Base-by-base conservation (phyloP, 192 early-diverging fungal genomes). In the Coemansia umbellata region DNA sequence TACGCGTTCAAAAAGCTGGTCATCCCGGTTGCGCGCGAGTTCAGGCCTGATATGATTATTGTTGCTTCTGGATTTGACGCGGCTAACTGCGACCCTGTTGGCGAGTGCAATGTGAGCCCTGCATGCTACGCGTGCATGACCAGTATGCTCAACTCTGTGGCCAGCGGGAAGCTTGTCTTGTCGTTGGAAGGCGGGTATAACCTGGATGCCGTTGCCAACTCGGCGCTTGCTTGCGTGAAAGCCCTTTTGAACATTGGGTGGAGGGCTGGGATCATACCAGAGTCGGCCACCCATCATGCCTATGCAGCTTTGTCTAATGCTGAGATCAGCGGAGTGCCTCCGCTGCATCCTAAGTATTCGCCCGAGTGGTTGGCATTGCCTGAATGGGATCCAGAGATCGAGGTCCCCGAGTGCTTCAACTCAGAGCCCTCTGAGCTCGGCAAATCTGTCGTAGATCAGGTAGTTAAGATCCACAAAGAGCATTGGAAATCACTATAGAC, bases 31-130 rank as follows among this genome's bases (percentile, higher is more conserved):
- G 87, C 89, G 4, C 54, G 65, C 6, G 91, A 94, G 67, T 95
- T 94, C 65, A 51, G 55, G 3, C 94, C 93, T 0, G 85, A 94
- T 44, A 62, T 97, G 30, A 82, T 95, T 31, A 81, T 77, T 76
- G 91, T 97, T 1, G 88, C 90, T 1, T 84, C 89, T 8, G 94
- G 94, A 9, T 97, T 95, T 59, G 94, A 97, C 68, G 92, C 91
- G 1, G 92, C 91, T 6, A 41, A 44, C 37, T 87, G 85, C 31
- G 94, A 97, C 55, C 83, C 82, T 11, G 82, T 95, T 22, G 94
- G 94, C 18, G 78, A 82, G 40, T 94, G 91, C 54, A 47, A 82
- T 5, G 86, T 97, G 8, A 80, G 87, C 6, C 93, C 93, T 0
- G 76, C 64, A 3, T 85, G 88, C 18, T 97, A 88, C 66, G 91